A percentile compares a stretch with the other conserved stretches of the same genome.
These are phyloP conservation scores for Mortierella claussenii DNA, from an alignment of 192 early-diverging fungal genomes.

Conservation along the genomic window DNA sequence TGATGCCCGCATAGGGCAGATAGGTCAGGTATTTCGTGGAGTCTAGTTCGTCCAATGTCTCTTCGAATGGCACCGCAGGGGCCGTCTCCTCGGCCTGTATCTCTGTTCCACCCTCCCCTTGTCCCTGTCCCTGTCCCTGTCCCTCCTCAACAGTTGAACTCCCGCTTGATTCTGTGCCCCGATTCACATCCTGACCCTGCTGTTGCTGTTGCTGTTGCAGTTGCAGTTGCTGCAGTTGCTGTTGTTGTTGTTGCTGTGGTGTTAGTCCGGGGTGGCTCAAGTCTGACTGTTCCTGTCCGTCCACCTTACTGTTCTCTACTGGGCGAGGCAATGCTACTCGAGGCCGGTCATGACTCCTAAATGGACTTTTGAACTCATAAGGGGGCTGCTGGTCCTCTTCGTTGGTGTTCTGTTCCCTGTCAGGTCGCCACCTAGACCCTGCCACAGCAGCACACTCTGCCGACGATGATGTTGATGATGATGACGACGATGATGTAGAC, in stretches of 20 bases:
- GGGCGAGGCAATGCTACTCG: slow-evolving; percentile 34
- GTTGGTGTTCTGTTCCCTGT: slow-evolving; percentile 1
- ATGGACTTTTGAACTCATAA: slow-evolving; percentile 11
- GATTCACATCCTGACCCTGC: background rate
- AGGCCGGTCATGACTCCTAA: slow-evolving; percentile 38
- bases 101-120: too few species aligned
- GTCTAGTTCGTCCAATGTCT: slow-evolving; percentile 24
- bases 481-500: slow-evolving; percentile 5
- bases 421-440: slow-evolving; percentile 17
- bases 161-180: background rate
- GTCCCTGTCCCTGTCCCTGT: slow-evolving; percentile 2
- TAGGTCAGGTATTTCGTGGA: slow-evolving; percentile 39
- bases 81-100: slow-evolving; percentile 3
- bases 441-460: slow-evolving; percentile 9
- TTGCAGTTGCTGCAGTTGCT: background rate
- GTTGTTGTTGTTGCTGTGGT: background rate
- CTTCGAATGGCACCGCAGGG: slow-evolving; percentile 19
- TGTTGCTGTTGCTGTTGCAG: slow-evolving; percentile 10
- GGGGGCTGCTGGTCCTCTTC: background rate
- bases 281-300: background rate
- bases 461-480: slow-evolving; percentile 2
- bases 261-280: background rate
- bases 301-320: slow-evolving; percentile 11
- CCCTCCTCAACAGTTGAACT: slow-evolving; percentile 9
- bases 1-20: slow-evolving; percentile 50